Percentiles rank a stretch among this genome's conserved stretches.
These are phyloP conservation scores for Mycotypha africana DNA, from an alignment of 371 early-diverging fungal species.

Conservation along the genomic window DNA sequence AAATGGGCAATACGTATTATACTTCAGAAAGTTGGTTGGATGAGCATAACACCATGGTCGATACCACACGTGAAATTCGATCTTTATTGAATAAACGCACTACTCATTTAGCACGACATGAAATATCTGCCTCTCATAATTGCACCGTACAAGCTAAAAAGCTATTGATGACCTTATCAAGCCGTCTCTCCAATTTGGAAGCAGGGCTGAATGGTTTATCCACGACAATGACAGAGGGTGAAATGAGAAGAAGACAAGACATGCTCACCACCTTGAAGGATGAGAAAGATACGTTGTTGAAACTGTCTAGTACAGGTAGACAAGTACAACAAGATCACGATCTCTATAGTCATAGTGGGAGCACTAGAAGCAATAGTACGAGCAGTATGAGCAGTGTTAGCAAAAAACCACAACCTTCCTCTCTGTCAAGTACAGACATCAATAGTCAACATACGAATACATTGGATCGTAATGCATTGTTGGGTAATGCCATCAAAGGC, in stretches of 20 bases:
- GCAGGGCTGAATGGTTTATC: slow-evolving; percentile 50
- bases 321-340: slow-evolving; percentile 31
- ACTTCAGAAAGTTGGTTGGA: slow-evolving; percentile 85
- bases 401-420: too few relatives aligned
- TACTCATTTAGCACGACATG: slow-evolving; percentile 65
- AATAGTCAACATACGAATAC: not conserved
- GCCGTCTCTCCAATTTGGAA: slow-evolving; percentile 53
- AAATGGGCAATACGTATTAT: too few relatives aligned
- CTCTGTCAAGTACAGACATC: not conserved
- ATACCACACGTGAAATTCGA: slow-evolving; percentile 66
- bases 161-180: slow-evolving; percentile 47
- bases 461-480: slow-evolving; percentile 2
- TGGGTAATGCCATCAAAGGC: slow-evolving; percentile 1
- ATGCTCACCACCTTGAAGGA: slow-evolving; percentile 66
- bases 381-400: too few relatives aligned
- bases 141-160: slow-evolving; percentile 78
- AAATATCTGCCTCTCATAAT: slow-evolving; percentile 74
- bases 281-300: slow-evolving; percentile 61
- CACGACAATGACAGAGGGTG: slow-evolving; percentile 59
- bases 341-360: not conserved
- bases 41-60: slow-evolving; percentile 62
- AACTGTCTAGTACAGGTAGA: slow-evolving; percentile 46
- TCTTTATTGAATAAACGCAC: slow-evolving; percentile 64
- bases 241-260: slow-evolving; percentile 74
- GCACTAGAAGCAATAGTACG: too few relatives aligned